phyloP scores from a whole-genome alignment of 495 filamentous ascomycete genomes.

The Lasiosphaeriaceae sp. region DNA sequence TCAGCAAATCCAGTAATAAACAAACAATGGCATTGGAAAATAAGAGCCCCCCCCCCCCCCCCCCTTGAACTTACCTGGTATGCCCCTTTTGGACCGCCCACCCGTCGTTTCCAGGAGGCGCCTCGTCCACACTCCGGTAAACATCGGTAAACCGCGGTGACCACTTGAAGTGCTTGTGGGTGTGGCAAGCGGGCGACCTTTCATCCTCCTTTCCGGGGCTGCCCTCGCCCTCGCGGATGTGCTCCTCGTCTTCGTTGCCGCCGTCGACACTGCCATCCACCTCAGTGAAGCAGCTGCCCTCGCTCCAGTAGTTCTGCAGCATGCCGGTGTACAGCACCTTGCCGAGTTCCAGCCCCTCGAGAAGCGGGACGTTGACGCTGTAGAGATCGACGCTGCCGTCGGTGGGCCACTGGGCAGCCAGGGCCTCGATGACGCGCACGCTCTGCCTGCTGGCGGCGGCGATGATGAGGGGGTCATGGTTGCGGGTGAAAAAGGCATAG shows the following conservation, averaged over 20 bases:
- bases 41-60: too few relatives aligned
- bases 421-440: conserved; percentile 71
- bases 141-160: conserved; percentile 83
- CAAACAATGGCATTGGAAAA: neutral
- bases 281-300: conserved; percentile 77
- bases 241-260: conserved; percentile 60
- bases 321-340: conserved; percentile 77
- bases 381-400: conserved; percentile 71
- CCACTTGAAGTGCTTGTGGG: conserved; percentile 92
- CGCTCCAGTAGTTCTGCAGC: conserved; percentile 82
- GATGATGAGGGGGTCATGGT: conserved; percentile 77
- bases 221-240: conserved; percentile 59
- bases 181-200: conserved; percentile 38
- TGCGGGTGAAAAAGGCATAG: conserved; percentile 79
- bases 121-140: conserved; percentile 74
- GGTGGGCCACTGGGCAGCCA: conserved; percentile 68
- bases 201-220: conserved; percentile 23
- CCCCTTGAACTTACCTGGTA: conserved; percentile 63
- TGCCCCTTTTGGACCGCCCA: conserved; percentile 87
- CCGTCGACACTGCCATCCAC: conserved; percentile 58
- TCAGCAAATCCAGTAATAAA: neutral
- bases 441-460: conserved; percentile 64
- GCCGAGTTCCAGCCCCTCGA: conserved; percentile 59
- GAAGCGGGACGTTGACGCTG: conserved; percentile 79
- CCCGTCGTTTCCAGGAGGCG: conserved; percentile 83